A percentile compares a stretch with the other conserved stretches of the same genome.
These are phyloP conservation scores for Akanthomyces muscarius DNA, from an alignment of 2,329 filamentous ascomycete genomes.

Conservation along the genomic window DNA sequence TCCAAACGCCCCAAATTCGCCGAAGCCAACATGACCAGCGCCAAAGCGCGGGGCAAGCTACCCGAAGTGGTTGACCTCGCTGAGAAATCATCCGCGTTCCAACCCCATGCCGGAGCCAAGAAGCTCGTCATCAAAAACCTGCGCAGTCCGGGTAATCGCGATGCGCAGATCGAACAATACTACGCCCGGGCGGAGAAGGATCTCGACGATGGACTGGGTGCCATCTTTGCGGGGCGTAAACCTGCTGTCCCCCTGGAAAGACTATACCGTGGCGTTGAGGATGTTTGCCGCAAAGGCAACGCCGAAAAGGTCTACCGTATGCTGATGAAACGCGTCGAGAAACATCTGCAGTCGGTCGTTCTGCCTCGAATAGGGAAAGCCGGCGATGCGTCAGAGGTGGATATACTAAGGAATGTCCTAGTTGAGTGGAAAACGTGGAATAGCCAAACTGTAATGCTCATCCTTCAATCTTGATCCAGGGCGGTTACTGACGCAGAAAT, in stretches of 20 bases:
- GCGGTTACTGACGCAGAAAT: slow-evolving; percentile 12
- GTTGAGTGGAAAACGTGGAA: slow-evolving; percentile 74
- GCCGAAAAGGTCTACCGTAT: slow-evolving; percentile 64
- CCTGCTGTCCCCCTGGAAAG: slow-evolving; percentile 76
- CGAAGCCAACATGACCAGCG: slow-evolving; percentile 31
- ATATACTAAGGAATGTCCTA: slow-evolving; percentile 55
- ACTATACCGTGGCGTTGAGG: slow-evolving; percentile 86
- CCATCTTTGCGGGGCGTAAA: slow-evolving; percentile 64
- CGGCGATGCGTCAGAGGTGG: slow-evolving; percentile 53
- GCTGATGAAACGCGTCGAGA: slow-evolving; percentile 62
- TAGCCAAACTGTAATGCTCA: slow-evolving; percentile 60
- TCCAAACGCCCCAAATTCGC: slow-evolving; percentile 32
- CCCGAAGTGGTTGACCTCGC: slow-evolving; percentile 36
- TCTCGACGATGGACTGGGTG: slow-evolving; percentile 66
- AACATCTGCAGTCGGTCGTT: slow-evolving; percentile 61
- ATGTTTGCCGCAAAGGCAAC: slow-evolving; percentile 76
- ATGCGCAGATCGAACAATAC: slow-evolving; percentile 68
- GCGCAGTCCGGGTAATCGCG: slow-evolving; percentile 53
- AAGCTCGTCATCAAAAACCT: slow-evolving; percentile 94
- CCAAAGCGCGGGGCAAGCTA: slow-evolving; percentile 38
- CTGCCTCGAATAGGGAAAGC: slow-evolving; percentile 49
- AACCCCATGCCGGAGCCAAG: slow-evolving; percentile 72
- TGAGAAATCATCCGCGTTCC: slow-evolving; percentile 48
- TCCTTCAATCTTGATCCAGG: too few relatives aligned
- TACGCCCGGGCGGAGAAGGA: slow-evolving; percentile 72